Evolutionary conservation across 345 rosid species (phyloP).

Genomic region (Boechera stricta): DNA sequence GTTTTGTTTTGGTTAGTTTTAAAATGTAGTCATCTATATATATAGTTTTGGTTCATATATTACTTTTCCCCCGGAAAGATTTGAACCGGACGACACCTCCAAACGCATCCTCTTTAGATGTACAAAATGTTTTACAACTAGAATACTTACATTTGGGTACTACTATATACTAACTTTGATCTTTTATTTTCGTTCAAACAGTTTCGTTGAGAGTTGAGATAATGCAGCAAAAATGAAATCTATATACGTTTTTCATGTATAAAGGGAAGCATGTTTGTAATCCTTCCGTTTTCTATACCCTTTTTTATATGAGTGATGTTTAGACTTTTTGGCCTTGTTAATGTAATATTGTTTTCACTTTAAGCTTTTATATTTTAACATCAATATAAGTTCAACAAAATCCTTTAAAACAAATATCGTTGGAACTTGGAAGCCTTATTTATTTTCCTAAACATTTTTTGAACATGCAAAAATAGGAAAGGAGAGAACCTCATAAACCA

Average conservation of each 20-base stretch:
- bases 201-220: not conserved
- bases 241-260: not conserved
- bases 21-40: too few relatives aligned
- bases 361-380: not conserved
- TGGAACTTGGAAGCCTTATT: not conserved
- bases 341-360: too few relatives aligned
- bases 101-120: too few relatives aligned
- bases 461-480: slow-evolving; percentile 13
- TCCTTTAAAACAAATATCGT: not conserved
- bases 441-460: not conserved
- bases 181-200: not conserved
- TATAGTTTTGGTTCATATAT: too few relatives aligned
- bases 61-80: too few relatives aligned
- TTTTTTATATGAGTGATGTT: not conserved
- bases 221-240: not conserved
- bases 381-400: not conserved
- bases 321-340: too few relatives aligned
- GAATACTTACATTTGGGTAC: not conserved
- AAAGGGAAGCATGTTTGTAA: not conserved
- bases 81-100: too few relatives aligned
- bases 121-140: too few relatives aligned
- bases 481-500: not conserved
- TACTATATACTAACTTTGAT: not conserved
- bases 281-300: not conserved
- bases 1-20: too few relatives aligned